Percentiles rank a stretch among this genome's conserved stretches.
phyloP scores from a whole-genome alignment of 2,329 filamentous ascomycete species.

The Paramyrothecium sp. region DNA sequence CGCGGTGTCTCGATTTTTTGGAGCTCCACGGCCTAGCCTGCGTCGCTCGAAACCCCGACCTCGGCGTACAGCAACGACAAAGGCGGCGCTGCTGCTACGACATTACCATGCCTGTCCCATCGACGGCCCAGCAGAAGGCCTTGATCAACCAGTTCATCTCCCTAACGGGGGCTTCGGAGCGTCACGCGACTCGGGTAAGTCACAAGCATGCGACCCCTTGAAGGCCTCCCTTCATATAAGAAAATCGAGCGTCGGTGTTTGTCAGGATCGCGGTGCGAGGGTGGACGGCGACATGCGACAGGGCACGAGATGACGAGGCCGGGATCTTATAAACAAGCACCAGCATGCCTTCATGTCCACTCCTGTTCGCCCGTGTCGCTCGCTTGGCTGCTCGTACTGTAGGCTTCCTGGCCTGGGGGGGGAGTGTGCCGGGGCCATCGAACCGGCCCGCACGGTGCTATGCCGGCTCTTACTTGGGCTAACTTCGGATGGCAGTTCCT shows the following conservation, averaged over 20 bases:
- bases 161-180: conserved; percentile 42
- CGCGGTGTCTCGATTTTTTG: no score
- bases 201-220: background rate
- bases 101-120: conserved; percentile 33
- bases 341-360: background rate
- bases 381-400: background rate
- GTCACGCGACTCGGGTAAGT: conserved; percentile 44
- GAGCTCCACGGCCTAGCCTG: no score
- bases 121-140: conserved; percentile 37
- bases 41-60: background rate
- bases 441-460: background rate
- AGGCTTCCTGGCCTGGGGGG: background rate
- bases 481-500: conserved; percentile 38
- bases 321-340: background rate
- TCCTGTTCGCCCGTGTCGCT: background rate
- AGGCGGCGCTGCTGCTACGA: background rate
- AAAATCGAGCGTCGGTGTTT: no score
- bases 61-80: background rate
- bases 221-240: no score
- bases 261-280: no score
- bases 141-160: conserved; percentile 39
- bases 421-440: background rate
- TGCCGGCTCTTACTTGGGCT: conserved; percentile 12
- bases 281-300: no score
- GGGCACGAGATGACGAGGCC: background rate